A percentile compares a stretch with the other conserved stretches of the same genome.
Conservation (phyloP, 78 protist genomes). For the Guillardia theta region DNA sequence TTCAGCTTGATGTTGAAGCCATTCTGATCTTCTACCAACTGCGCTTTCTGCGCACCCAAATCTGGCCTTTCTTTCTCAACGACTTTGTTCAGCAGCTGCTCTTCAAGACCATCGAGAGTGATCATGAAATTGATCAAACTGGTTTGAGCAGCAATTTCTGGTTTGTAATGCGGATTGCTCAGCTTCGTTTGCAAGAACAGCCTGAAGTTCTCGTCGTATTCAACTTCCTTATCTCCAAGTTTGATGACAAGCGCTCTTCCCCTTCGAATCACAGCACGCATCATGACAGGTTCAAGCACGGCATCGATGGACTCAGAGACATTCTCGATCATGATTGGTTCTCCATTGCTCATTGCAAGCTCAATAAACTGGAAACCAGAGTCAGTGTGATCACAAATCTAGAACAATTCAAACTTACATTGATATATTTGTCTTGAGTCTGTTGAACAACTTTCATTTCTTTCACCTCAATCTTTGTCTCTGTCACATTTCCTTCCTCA, state of each 20-base stretch:
- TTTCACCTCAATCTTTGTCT: not conserved
- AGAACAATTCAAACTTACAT: too few species aligned
- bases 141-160: slow-evolving; percentile 87
- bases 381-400: too few species aligned
- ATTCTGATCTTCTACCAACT: slow-evolving; percentile 68
- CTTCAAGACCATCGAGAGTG: slow-evolving; percentile 87
- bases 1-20: slow-evolving; percentile 61
- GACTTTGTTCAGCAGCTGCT: slow-evolving; percentile 87
- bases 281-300: slow-evolving; percentile 63
- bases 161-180: slow-evolving; percentile 86
- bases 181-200: slow-evolving; percentile 82
- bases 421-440: slow-evolving; percentile 21
- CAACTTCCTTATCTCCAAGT: slow-evolving; percentile 74
- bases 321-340: slow-evolving; percentile 65
- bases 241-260: slow-evolving; percentile 8
- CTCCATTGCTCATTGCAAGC: slow-evolving; percentile 55
- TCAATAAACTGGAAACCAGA: too few species aligned
- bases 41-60: slow-evolving; percentile 59
- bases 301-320: slow-evolving; percentile 67
- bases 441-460: not conserved
- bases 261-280: not conserved
- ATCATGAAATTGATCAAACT: slow-evolving; percentile 88
- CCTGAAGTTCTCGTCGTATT: slow-evolving; percentile 61
- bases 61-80: slow-evolving; percentile 86
- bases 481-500: not conserved